Evolutionary conservation across 2,329 filamentous ascomycete genomes (phyloP).

Genomic region (Scortechinia acanthostroma): DNA sequence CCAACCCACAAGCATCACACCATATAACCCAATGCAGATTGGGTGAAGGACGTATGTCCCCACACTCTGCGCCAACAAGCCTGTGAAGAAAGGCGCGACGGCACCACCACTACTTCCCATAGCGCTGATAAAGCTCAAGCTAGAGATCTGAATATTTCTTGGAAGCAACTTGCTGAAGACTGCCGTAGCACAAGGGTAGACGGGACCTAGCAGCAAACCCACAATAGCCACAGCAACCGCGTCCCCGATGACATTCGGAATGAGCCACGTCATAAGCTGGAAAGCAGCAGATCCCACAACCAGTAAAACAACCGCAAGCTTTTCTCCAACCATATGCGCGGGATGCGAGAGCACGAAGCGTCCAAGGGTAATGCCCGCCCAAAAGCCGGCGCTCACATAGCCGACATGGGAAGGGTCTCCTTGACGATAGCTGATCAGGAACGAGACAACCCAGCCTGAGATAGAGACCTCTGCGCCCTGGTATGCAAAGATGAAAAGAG

Average conservation of each 20-base stretch:
- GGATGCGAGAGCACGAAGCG: conserved; percentile 65
- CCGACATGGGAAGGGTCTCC: conserved; percentile 68
- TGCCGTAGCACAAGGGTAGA: conserved; percentile 69
- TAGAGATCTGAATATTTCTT: conserved; percentile 49
- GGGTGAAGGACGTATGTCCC: conserved; percentile 62
- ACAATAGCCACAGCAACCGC: conserved; percentile 63
- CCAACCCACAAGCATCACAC: conserved; percentile 61
- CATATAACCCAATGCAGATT: conserved; percentile 60
- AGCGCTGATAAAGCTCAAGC: conserved; percentile 61
- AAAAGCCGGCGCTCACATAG: conserved; percentile 70
- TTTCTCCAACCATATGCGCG: conserved; percentile 65
- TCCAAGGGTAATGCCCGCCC: conserved; percentile 70
- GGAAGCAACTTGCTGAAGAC: conserved; percentile 56
- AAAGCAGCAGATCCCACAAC: conserved; percentile 56
- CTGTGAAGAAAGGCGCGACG: conserved; percentile 59
- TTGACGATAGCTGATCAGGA: conserved; percentile 66
- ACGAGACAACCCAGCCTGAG: conserved; percentile 81
- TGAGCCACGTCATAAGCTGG: conserved; percentile 71
- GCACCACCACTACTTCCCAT: conserved; percentile 66
- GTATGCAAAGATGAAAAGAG: conserved; percentile 79
- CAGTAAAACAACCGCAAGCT: conserved; percentile 57
- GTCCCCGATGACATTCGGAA: conserved; percentile 69
- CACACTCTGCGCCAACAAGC: conserved; percentile 50
- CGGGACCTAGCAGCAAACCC: conserved; percentile 69
- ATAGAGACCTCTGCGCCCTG: conserved; percentile 80